Conservation (phyloP, 352 stramenopile species). For the Elongisporangium anandrum region DNA sequence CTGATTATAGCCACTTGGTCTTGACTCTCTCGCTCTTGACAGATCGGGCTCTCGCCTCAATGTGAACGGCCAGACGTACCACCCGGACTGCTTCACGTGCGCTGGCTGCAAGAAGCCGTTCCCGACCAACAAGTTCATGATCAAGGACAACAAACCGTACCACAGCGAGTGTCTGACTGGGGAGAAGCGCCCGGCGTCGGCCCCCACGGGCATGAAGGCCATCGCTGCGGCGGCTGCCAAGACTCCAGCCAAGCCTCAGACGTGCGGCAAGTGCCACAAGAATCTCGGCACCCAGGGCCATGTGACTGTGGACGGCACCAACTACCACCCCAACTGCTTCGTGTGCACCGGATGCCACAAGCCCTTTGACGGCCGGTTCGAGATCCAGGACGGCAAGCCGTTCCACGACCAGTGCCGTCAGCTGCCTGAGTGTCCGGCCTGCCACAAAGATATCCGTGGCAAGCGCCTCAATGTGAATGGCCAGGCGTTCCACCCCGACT, state of each 20-base stretch:
- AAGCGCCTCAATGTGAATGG: constrained; percentile 36
- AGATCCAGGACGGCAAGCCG: not conserved
- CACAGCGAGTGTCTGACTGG: constrained; percentile 42
- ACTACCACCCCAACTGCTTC: constrained; percentile 49
- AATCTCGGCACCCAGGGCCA: constrained; percentile 17
- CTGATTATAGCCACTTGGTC: not conserved
- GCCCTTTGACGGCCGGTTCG: constrained; percentile 2
- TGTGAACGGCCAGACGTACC: constrained; percentile 34
- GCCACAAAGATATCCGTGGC: constrained; percentile 29
- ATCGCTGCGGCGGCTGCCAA: not conserved
- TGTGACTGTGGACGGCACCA: constrained; percentile 29
- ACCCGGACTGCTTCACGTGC: constrained; percentile 49
- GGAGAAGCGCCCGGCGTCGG: not conserved
- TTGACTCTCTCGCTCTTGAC: not conserved
- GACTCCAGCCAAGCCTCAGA: not conserved
- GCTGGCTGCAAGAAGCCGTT: constrained; percentile 24
- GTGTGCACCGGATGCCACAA: constrained; percentile 35
- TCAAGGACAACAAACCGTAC: constrained; percentile 60
- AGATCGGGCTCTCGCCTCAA: constrained; percentile 32
- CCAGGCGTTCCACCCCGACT: constrained; percentile 37
- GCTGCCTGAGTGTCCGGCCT: constrained; percentile 1
- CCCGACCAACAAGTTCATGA: constrained; percentile 35
- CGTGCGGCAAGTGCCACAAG: constrained; percentile 3
- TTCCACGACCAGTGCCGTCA: not conserved
- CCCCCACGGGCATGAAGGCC: not conserved